Evolutionary conservation across 768 basidiomycete species (phyloP).

Genomic region (Terana coerulea): DNA sequence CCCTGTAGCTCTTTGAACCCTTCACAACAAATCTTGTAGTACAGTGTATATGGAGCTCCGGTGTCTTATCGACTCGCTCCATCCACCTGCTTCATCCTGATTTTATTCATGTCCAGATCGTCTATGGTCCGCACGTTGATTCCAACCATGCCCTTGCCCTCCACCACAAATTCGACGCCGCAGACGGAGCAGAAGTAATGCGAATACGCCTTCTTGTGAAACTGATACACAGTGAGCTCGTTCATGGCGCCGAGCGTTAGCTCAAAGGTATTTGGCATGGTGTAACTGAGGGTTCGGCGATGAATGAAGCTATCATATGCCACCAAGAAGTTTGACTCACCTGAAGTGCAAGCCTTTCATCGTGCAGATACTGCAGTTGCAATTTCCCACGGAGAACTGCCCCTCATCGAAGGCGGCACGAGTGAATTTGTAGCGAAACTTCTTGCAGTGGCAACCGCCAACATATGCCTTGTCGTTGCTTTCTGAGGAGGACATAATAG

Average conservation of each 20-base stretch:
- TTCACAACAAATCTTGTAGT: too few species aligned
- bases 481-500: too few species aligned
- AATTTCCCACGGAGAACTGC: background rate
- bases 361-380: slow-evolving; percentile 1
- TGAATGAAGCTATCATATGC: background rate
- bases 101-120: background rate
- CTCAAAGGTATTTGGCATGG: background rate
- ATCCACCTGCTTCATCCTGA: background rate
- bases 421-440: background rate
- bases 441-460: slow-evolving; percentile 4
- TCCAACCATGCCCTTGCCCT: background rate
- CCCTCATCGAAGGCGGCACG: background rate
- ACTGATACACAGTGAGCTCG: slow-evolving; percentile 1
- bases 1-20: too few species aligned
- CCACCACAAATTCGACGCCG: background rate
- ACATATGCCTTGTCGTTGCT: slow-evolving; percentile 1
- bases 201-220: background rate
- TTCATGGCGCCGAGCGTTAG: background rate
- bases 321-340: background rate
- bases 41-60: too few species aligned
- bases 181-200: slow-evolving; percentile 2
- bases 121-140: slow-evolving; percentile 1
- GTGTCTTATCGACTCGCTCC: background rate
- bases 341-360: background rate
- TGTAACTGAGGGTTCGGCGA: background rate